Conservation (phyloP, 495 filamentous ascomycete genomes). For the Xylaria castorea region DNA sequence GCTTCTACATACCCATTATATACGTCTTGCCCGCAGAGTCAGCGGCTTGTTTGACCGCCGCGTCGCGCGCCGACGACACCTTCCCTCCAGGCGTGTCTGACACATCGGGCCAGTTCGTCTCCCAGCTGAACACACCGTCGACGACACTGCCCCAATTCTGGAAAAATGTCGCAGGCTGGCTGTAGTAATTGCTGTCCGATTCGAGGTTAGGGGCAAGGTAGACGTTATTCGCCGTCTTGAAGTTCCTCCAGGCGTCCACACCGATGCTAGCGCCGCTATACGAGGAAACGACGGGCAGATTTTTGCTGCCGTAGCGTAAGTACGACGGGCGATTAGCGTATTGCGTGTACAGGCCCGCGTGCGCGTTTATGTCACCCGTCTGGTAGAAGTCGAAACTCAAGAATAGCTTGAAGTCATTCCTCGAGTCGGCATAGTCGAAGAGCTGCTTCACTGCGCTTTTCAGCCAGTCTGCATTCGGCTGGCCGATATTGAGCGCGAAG, state of each 20-base stretch:
- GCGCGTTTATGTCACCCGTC: conserved; percentile 35
- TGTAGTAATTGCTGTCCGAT: conserved; percentile 36
- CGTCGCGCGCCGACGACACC: conserved; percentile 34
- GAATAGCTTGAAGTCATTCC: conserved; percentile 46
- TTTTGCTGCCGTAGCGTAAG: conserved; percentile 34
- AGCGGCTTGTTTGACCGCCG: conserved; percentile 34
- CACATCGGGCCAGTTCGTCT: conserved; percentile 43
- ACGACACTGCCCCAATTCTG: conserved; percentile 35
- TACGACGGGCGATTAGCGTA: conserved; percentile 40
- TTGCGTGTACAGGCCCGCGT: conserved; percentile 36
- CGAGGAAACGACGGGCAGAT: conserved; percentile 41
- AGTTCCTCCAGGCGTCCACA: conserved; percentile 35
- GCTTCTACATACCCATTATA: conserved; percentile 41
- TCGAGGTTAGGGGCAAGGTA: conserved; percentile 45
- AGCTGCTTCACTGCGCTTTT: conserved; percentile 40
- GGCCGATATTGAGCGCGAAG: conserved; percentile 48
- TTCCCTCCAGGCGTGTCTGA: conserved; percentile 31
- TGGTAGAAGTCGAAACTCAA: conserved; percentile 50
- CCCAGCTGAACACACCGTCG: conserved; percentile 48
- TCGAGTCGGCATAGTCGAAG: conserved; percentile 40
- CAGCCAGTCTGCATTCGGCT: conserved; percentile 35
- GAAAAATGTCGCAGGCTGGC: conserved; percentile 32
- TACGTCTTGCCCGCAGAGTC: conserved; percentile 43
- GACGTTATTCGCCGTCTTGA: conserved; percentile 38
- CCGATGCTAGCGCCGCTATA: conserved; percentile 39